Evolutionary conservation across 805 yeast species (phyloP), one percentile per base, ranked within the genome.

Genomic region (Deakozyma indianensis): DNA sequence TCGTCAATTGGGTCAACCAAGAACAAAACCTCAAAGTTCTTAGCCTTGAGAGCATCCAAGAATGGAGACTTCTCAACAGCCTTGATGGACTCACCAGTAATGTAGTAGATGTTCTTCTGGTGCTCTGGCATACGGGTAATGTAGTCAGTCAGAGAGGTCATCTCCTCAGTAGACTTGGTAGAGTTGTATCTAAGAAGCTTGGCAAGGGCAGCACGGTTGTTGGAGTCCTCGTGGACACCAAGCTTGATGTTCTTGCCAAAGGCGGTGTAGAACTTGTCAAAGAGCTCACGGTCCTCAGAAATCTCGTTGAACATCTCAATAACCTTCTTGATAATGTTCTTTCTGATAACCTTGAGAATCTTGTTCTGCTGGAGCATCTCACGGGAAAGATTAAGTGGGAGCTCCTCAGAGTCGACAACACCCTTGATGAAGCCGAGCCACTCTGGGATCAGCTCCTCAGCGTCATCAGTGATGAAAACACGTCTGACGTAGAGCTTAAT

Each of bases 321-420:
- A 65, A 90, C 74, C 74, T 92, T 90, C 88, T 92, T 92, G 69
- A 92, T 94, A 64, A 92, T 83, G 80, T 92, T 92, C 90, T 92
- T 92, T 78, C 94, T 87, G 68, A 92, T 92, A 54, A 92, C 98
- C 83, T 92, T 92, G 73, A 92, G 79, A 70, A 92, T 92, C 85
- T 92, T 92, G 86, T 92, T 92, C 75, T 92, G 99, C 75, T 92
- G 99, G 66, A 92, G 79, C 83, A 94, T 83, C 75, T 92, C 99
- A 84, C 99, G 90, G 60, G 98, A 92, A 74, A 92, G 78, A 90
- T 92, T 92, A 71, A 92, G 82, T 70, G 99, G 99, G 70, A 92
- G 77, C 73, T 92, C 99, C 76, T 92, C 97, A 59, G 96, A 86
- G 75, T 92, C 99, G 54, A 92, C 99, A 69, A 92, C 99, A 81